Conservation (phyloP, 2,329 filamentous ascomycete genomes). For the Cryphonectria carpinicola region DNA sequence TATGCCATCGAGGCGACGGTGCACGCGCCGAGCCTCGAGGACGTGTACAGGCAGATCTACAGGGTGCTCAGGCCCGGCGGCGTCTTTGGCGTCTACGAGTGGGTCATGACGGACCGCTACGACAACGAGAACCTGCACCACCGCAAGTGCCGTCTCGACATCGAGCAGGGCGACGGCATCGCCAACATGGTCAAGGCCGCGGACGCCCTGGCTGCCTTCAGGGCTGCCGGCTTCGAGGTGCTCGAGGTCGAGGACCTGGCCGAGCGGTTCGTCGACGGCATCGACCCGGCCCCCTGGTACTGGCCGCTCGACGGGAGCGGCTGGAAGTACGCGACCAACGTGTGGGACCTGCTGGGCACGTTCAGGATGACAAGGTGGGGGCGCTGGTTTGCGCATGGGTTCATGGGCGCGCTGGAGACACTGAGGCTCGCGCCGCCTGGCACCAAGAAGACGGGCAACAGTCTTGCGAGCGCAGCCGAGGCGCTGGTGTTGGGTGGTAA, state of each 20-base stretch:
- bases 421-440: slow-evolving; percentile 67
- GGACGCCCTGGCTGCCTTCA: slow-evolving; percentile 68
- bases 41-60: slow-evolving; percentile 75
- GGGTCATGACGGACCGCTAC: slow-evolving; percentile 79
- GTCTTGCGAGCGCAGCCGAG: slow-evolving; percentile 60
- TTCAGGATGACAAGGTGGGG: slow-evolving; percentile 72
- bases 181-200: slow-evolving; percentile 76
- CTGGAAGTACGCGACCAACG: slow-evolving; percentile 23
- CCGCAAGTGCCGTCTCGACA: slow-evolving; percentile 71
- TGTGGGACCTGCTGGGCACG: slow-evolving; percentile 26
- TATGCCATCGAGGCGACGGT: slow-evolving; percentile 81
- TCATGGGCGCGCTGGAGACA: slow-evolving; percentile 68
- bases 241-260: slow-evolving; percentile 72
- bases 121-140: slow-evolving; percentile 70
- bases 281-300: slow-evolving; percentile 71
- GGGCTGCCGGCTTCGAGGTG: slow-evolving; percentile 70
- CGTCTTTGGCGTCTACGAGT: slow-evolving; percentile 78
- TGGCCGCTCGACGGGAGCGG: slow-evolving; percentile 40
- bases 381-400: slow-evolving; percentile 64
- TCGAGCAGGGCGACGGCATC: slow-evolving; percentile 78
- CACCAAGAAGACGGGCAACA: slow-evolving; percentile 77
- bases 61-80: slow-evolving; percentile 77
- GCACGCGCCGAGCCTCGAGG: slow-evolving; percentile 72
- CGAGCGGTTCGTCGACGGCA: slow-evolving; percentile 48
- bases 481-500: slow-evolving; percentile 27